A percentile compares a stretch with the other conserved stretches of the same genome.
Evolutionary conservation across 306 rosid genomes (phyloP).

Genomic region (Pyrus communis): DNA sequence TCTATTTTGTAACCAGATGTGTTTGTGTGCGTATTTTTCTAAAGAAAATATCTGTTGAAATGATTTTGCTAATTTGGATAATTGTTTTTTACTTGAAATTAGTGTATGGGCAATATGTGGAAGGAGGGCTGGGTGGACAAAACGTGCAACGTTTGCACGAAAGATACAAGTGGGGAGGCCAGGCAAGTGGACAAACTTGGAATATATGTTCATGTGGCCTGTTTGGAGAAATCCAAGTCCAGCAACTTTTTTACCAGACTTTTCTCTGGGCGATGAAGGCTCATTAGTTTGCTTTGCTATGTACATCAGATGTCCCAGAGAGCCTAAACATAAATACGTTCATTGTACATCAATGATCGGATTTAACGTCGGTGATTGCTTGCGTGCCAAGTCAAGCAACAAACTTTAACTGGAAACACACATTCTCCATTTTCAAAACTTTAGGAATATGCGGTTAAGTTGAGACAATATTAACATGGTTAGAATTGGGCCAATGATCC

Average conservation of each 20-base stretch:
- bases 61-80: neutral
- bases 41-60: neutral
- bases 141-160: conserved; percentile 84
- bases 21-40: too few species aligned
- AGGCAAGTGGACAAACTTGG: conserved; percentile 85
- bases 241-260: conserved; percentile 78
- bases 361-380: neutral
- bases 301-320: neutral
- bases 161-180: conserved; percentile 66
- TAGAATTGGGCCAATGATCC: too few species aligned
- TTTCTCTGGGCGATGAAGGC: conserved; percentile 37
- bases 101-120: conserved; percentile 90
- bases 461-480: too few species aligned
- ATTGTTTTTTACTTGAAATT: neutral
- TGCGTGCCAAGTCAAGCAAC: too few species aligned
- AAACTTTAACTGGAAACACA: too few species aligned
- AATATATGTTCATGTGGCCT: conserved; percentile 81
- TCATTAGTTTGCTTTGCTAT: neutral
- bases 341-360: neutral
- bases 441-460: too few species aligned
- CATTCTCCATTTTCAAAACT: too few species aligned
- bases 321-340: too few species aligned
- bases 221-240: conserved; percentile 54
- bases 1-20: too few species aligned
- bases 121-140: conserved; percentile 95